Base-by-base conservation (phyloP, 2,329 filamentous ascomycete genomes). In the Blastomyces emzantsi region DNA sequence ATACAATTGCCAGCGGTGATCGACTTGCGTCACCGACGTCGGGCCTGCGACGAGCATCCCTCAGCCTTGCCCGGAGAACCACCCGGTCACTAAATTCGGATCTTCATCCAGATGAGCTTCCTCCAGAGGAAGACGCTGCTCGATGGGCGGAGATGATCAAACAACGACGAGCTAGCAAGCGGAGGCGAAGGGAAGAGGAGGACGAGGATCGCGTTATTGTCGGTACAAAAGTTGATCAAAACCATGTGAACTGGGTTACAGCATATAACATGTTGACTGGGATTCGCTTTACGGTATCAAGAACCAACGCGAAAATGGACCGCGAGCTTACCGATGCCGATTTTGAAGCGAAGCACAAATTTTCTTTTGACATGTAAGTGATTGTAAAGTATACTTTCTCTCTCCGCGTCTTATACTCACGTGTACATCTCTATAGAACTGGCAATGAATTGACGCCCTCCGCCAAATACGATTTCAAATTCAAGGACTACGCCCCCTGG, bases 401-500 rank as follows among this genome's bases (percentile, higher is more conserved):
- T 66, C 56, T 57, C 36, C 25, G 22, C n/a, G 3, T 11, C 28
- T 22, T 43, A 33, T 61, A 45, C 61, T 64, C 62, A 67, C 80
- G 83, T 69, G 80, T 71, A 41, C 28, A 36, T 45, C 39, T 63
- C 49, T 61, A 64, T 72, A 92, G 90, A 73, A 95, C 92, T 68
- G 94, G 94, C 68, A 97, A 97, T 75, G 94, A 99, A 80, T 82
- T 99, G 74, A 96, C 96, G 5, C 94, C 94, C 28, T 97, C 93
- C 66, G 92, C 94, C 69, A 97, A 99, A 78, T 99, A 99, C 80
- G 94, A 99, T 79, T 99, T 99, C 86, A 99, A 99, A 78, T 99
- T 99, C 83, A 99, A 99, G 80, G 94, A 99, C 79, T 99, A 99
- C 77, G 93, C 93, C n/a, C 94, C 94, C 64, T 97, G 93, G 92